These are phyloP conservation scores for Bolboschoenoplectus hybrid DNA, from an alignment of 202 grass and related monocot genomes.

Conservation along the genomic window DNA sequence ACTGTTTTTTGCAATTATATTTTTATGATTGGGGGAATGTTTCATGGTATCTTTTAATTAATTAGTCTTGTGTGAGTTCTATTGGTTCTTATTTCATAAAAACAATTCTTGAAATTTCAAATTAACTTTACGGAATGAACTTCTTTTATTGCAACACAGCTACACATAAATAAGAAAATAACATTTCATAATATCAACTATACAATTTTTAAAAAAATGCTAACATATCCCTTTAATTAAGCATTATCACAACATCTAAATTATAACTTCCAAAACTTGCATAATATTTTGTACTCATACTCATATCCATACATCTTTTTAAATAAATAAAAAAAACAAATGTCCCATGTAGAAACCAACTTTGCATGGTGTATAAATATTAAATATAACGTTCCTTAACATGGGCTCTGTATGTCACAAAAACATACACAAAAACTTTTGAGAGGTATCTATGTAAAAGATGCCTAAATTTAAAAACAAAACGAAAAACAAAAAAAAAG, in stretches of 20 bases:
- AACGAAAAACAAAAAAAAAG: background rate
- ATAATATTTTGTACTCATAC: background rate
- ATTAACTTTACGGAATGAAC: background rate
- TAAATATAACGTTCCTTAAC: background rate
- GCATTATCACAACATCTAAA: background rate
- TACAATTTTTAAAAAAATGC: background rate
- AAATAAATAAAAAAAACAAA: background rate
- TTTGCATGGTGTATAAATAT: background rate
- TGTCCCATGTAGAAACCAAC: background rate
- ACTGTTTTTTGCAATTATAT: background rate
- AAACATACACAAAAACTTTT: background rate
- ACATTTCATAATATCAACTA: background rate
- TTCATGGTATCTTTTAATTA: background rate
- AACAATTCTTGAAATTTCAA: background rate
- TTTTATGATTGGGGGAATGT: background rate
- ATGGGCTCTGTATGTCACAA: background rate
- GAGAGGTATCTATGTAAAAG: constrained; percentile 21
- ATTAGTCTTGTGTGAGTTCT: background rate
- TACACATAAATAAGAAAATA: too few relatives aligned
- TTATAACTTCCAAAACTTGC: background rate
- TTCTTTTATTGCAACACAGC: too few relatives aligned
- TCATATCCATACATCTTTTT: too few relatives aligned
- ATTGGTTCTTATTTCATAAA: background rate
- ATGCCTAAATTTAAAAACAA: constrained; percentile 17
- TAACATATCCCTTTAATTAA: too few relatives aligned